Conservation (phyloP, 345 rosid genomes). For the Bruguiera parviflora region DNA sequence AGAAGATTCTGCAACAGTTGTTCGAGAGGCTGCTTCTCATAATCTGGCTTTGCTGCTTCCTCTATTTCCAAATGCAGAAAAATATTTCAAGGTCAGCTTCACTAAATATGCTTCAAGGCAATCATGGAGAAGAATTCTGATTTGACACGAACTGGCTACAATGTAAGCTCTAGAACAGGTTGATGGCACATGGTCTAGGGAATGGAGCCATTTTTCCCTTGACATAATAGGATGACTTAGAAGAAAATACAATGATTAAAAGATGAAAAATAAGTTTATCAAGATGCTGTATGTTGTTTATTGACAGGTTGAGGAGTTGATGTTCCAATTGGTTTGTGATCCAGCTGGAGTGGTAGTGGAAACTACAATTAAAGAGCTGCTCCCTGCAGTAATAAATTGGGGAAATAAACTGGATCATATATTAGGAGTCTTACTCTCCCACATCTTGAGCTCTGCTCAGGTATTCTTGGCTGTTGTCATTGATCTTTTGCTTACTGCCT, state of each 20-base stretch:
- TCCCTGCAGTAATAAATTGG: slow-evolving; percentile 82
- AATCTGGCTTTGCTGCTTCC: slow-evolving; percentile 95
- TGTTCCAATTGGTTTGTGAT: slow-evolving; percentile 90
- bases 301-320: slow-evolving; percentile 86
- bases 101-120: slow-evolving; percentile 69
- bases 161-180: slow-evolving; percentile 74
- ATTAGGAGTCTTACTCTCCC: slow-evolving; percentile 71
- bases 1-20: slow-evolving; percentile 92
- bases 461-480: slow-evolving; percentile 38
- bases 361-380: slow-evolving; percentile 74
- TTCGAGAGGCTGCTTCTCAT: slow-evolving; percentile 91
- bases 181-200: slow-evolving; percentile 55
- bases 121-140: slow-evolving; percentile 73
- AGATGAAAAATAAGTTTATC: slow-evolving; percentile 18
- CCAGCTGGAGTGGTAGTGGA: slow-evolving; percentile 95
- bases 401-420: slow-evolving; percentile 80
- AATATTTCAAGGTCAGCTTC: slow-evolving; percentile 99
- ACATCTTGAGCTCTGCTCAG: slow-evolving; percentile 70
- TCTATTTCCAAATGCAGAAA: slow-evolving; percentile 81
- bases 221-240: slow-evolving; percentile 38
- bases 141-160: slow-evolving; percentile 68
- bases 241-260: slow-evolving; percentile 20
- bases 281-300: slow-evolving; percentile 29
- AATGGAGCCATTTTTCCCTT: slow-evolving; percentile 38
- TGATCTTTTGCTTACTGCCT: slow-evolving; percentile 6